phyloP scores from a whole-genome alignment of 805 yeast genomes.

The Metschnikowia noctiluminum region DNA sequence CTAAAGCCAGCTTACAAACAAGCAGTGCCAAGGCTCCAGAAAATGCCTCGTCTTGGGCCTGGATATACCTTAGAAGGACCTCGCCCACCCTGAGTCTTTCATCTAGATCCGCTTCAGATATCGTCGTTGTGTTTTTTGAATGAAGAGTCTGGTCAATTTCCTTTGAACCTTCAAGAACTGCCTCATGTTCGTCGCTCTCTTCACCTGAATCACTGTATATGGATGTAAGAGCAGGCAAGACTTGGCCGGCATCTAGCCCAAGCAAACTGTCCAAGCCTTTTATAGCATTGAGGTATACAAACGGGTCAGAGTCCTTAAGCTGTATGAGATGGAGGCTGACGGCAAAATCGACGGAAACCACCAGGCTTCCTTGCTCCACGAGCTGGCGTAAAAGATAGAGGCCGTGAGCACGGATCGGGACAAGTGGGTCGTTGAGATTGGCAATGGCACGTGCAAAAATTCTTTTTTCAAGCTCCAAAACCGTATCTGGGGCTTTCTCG shows the following conservation, averaged over 20 bases:
- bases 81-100: conserved; percentile 81
- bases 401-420: conserved; percentile 88
- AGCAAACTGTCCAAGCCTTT: conserved; percentile 68
- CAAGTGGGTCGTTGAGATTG: conserved; percentile 69
- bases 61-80: conserved; percentile 61
- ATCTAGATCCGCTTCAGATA: conserved; percentile 46
- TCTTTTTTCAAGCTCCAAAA: conserved; percentile 34
- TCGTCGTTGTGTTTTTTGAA: background rate
- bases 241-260: conserved; percentile 37
- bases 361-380: conserved; percentile 46
- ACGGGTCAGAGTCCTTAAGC: conserved; percentile 79
- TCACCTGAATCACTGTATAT: conserved; percentile 23
- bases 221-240: conserved; percentile 35
- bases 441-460: conserved; percentile 57
- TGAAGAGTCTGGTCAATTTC: background rate
- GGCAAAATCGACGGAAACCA: conserved; percentile 51
- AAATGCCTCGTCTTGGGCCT: conserved; percentile 45
- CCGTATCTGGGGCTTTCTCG: conserved; percentile 19
- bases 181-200: background rate
- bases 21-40: conserved; percentile 40
- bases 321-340: conserved; percentile 60
- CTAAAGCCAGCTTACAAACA: conserved; percentile 44
- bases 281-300: conserved; percentile 78
- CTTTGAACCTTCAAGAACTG: background rate
- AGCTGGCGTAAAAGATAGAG: conserved; percentile 59